These are phyloP conservation scores for Penicillium nucicola DNA, from an alignment of 495 filamentous ascomycete species.

Conservation along the genomic window DNA sequence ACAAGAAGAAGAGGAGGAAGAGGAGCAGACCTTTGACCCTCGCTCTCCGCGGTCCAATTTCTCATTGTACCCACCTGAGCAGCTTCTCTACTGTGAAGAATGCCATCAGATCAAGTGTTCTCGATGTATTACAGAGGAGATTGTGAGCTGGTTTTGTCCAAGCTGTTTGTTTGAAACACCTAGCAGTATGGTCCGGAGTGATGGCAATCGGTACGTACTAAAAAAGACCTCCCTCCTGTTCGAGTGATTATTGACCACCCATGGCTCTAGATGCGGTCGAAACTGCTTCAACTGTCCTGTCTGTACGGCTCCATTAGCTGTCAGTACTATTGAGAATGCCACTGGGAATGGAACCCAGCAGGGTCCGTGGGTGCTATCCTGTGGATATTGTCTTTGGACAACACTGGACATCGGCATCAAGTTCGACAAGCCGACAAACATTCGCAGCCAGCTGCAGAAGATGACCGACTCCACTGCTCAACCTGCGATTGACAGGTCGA, in stretches of 20 bases:
- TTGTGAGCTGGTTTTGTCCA: constrained; percentile 93
- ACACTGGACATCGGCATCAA: constrained; percentile 84
- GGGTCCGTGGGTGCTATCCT: constrained; percentile 77
- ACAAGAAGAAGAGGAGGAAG: constrained; percentile 56
- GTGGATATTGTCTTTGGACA: constrained; percentile 88
- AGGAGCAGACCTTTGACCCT: constrained; percentile 83
- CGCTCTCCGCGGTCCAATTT: constrained; percentile 79
- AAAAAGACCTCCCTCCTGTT: background rate
- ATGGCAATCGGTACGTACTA: constrained; percentile 78
- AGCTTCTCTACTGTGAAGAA: constrained; percentile 92
- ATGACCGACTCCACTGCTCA: constrained; percentile 30
- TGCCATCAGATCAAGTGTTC: constrained; percentile 94
- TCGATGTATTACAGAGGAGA: constrained; percentile 86
- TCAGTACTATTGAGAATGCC: constrained; percentile 60
- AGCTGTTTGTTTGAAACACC: constrained; percentile 94
- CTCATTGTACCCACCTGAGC: constrained; percentile 89
- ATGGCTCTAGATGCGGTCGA: constrained; percentile 69
- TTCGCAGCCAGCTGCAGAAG: constrained; percentile 71
- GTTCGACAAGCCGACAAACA: constrained; percentile 82
- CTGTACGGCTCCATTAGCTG: constrained; percentile 76
- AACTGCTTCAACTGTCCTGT: constrained; percentile 94
- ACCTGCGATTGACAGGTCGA: constrained; percentile 22
- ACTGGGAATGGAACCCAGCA: constrained; percentile 35
- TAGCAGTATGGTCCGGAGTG: constrained; percentile 81
- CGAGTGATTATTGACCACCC: constrained; percentile 12